These are phyloP conservation scores for Aspergillus sp. DNA, from an alignment of 2,329 filamentous ascomycete species.

Conservation along the genomic window DNA sequence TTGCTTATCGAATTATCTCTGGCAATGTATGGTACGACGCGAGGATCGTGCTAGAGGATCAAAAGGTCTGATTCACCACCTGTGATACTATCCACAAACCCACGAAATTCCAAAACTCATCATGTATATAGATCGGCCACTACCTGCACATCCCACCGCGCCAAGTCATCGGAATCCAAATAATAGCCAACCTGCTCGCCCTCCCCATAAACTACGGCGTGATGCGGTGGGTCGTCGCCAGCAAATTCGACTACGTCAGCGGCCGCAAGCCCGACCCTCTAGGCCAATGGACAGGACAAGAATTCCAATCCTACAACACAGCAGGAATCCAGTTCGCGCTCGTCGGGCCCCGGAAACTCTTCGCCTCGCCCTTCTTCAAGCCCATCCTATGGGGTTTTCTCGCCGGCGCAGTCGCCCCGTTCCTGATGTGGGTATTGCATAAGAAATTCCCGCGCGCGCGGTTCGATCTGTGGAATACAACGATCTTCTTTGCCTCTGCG, in stretches of 20 bases:
- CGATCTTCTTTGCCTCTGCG: conserved; percentile 60
- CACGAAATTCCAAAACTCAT: neutral
- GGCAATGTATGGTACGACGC: conserved; percentile 63
- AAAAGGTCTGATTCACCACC: conserved; percentile 39
- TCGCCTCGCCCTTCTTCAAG: conserved; percentile 27
- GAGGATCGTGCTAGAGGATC: conserved; percentile 60
- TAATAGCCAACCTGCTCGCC: conserved; percentile 59
- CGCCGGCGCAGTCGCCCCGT: conserved; percentile 29
- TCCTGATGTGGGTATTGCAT: conserved; percentile 51
- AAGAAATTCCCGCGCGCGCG: conserved; percentile 54
- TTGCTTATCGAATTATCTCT: conserved; percentile 58
- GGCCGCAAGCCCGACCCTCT: conserved; percentile 54
- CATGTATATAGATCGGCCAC: conserved; percentile 50
- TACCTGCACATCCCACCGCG: conserved; percentile 63
- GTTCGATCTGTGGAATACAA: conserved; percentile 60
- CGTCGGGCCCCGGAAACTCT: conserved; percentile 42
- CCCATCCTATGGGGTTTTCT: conserved; percentile 34
- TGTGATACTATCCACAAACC: neutral
- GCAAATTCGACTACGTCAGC: conserved; percentile 57
- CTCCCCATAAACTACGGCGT: conserved; percentile 63
- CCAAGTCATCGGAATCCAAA: conserved; percentile 60
- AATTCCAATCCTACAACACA: conserved; percentile 52
- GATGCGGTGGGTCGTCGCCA: conserved; percentile 59
- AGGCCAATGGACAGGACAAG: conserved; percentile 63
- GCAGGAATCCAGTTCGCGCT: conserved; percentile 62